These are phyloP conservation scores for Harringtonia aguacate DNA, from an alignment of 2,329 filamentous ascomycete genomes.

Conservation along the genomic window DNA sequence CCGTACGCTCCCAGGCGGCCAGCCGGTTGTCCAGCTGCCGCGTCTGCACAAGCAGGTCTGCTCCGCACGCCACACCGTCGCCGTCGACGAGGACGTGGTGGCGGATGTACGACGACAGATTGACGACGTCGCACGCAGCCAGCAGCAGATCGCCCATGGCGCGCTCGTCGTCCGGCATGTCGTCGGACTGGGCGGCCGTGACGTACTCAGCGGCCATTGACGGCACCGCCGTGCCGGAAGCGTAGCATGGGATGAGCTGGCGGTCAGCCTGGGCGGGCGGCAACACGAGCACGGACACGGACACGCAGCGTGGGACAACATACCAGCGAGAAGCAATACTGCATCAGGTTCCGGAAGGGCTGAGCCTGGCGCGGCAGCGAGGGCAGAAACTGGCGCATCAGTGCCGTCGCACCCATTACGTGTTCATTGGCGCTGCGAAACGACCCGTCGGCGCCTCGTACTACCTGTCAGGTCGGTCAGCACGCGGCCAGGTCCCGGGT, in stretches of 20 bases:
- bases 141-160: slow-evolving; percentile 28
- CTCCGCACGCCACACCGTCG: slow-evolving; percentile 20
- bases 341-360: slow-evolving; percentile 40
- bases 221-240: slow-evolving; percentile 28
- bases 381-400: slow-evolving; percentile 38
- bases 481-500: too few species aligned
- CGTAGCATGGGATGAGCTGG: slow-evolving; percentile 32
- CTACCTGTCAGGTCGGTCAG: slow-evolving; percentile 20
- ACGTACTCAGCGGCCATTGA: slow-evolving; percentile 30
- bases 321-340: slow-evolving; percentile 47
- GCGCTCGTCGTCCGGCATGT: slow-evolving; percentile 24
- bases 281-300: neutral
- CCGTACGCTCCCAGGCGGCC: slow-evolving; percentile 25
- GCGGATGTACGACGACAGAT: slow-evolving; percentile 25
- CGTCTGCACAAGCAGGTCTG: slow-evolving; percentile 25
- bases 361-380: slow-evolving; percentile 25
- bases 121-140: slow-evolving; percentile 27
- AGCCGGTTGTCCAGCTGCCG: slow-evolving; percentile 29
- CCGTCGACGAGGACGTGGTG: slow-evolving; percentile 26
- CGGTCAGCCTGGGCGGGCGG: neutral
- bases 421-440: slow-evolving; percentile 44
- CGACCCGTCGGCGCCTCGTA: slow-evolving; percentile 34
- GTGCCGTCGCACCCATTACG: slow-evolving; percentile 46
- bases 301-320: slow-evolving; percentile 3
- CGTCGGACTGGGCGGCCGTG: slow-evolving; percentile 23